Percentiles rank a stretch among this genome's conserved stretches.
Conservation (phyloP, 306 rosid genomes). For the Lathyrus oleraceus region DNA sequence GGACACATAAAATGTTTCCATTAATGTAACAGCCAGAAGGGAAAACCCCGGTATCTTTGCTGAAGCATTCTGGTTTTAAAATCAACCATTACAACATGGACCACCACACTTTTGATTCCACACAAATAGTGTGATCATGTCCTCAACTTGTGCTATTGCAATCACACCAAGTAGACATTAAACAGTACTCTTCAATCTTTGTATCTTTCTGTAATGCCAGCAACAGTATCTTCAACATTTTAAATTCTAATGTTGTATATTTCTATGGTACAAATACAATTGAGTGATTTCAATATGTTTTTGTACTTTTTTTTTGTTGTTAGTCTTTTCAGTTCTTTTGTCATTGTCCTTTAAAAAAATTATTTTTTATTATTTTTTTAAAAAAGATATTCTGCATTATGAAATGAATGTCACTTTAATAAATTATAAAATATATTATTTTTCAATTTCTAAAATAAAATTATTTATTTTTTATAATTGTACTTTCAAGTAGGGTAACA, state of each 20-base stretch:
- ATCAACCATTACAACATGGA: slow-evolving; percentile 33
- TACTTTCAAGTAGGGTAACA: no score
- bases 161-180: slow-evolving; percentile 7
- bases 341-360: background rate
- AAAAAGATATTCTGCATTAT: no score
- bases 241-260: background rate
- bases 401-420: no score
- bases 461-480: no score
- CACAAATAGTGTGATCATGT: slow-evolving; percentile 22
- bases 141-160: slow-evolving; percentile 17
- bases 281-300: background rate
- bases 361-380: no score
- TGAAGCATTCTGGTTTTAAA: slow-evolving; percentile 40
- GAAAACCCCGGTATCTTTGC: slow-evolving; percentile 41
- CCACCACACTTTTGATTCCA: slow-evolving; percentile 32
- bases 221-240: background rate
- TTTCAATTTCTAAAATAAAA: no score
- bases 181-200: slow-evolving; percentile 1
- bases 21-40: slow-evolving; percentile 42
- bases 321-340: background rate
- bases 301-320: background rate
- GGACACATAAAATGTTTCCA: slow-evolving; percentile 46
- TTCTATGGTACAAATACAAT: background rate
- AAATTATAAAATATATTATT: no score
- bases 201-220: background rate